These are phyloP conservation scores for Plenodomus lindquistii DNA, from an alignment of 2,329 filamentous ascomycete species.

Conservation along the genomic window DNA sequence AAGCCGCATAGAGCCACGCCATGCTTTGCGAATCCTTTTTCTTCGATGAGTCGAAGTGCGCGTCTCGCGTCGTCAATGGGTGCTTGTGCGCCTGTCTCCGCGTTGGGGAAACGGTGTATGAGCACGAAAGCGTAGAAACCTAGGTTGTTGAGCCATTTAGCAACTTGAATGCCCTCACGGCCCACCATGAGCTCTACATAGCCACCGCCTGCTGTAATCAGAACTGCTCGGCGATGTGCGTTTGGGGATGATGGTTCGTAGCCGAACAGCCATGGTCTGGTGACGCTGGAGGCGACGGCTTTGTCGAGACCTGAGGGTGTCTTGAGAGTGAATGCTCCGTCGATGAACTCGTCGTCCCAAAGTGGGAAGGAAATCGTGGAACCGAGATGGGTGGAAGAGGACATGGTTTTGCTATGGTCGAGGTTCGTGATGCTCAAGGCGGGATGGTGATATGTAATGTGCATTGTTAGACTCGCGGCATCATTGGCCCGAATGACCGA, in stretches of 20 bases:
- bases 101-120: conserved; percentile 21
- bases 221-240: conserved; percentile 6
- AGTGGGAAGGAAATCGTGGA: conserved; percentile 13
- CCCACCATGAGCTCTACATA: conserved; percentile 24
- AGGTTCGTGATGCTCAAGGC: not conserved
- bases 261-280: conserved; percentile 19
- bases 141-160: conserved; percentile 17
- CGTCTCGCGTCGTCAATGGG: conserved; percentile 20
- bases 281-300: conserved; percentile 16
- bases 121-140: conserved; percentile 24
- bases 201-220: conserved; percentile 22
- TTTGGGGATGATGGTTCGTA: conserved; percentile 6
- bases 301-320: conserved; percentile 4
- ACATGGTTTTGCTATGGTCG: not conserved
- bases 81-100: conserved; percentile 12
- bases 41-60: conserved; percentile 10
- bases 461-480: not conserved
- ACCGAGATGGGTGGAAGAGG: not conserved
- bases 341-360: conserved; percentile 6
- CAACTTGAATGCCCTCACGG: conserved; percentile 22
- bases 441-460: not conserved
- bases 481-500: conserved; percentile 4
- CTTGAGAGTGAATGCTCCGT: conserved; percentile 12
- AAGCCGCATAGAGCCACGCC: conserved; percentile 16
- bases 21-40: not conserved